A percentile compares a stretch with the other conserved stretches of the same genome.
Conservation (phyloP, 2,329 filamentous ascomycete genomes). For the Lecanoromycetidae sp. region DNA sequence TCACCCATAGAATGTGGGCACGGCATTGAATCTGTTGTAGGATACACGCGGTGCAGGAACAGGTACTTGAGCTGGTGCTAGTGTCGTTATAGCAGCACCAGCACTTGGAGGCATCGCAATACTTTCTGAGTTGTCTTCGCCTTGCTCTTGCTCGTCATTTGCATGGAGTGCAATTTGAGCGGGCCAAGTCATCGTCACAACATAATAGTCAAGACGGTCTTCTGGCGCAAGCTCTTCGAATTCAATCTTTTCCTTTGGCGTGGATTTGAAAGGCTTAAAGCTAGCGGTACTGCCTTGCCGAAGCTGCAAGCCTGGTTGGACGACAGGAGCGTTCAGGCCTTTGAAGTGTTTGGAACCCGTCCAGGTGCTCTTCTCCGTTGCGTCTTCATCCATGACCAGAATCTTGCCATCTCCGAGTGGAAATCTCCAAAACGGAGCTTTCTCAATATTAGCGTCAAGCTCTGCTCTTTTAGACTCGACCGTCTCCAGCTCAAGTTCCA, state of each 20-base stretch:
- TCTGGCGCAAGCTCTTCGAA: not conserved
- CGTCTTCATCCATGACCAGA: conserved; percentile 5
- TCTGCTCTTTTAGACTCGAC: conserved; percentile 20
- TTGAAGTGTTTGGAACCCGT: conserved; percentile 9
- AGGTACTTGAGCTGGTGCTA: not conserved
- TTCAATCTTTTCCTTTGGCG: not conserved
- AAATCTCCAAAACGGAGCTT: conserved; percentile 21
- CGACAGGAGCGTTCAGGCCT: not conserved
- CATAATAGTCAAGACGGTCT: conserved; percentile 9
- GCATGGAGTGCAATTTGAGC: not conserved
- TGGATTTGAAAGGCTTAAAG: not conserved
- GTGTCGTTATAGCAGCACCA: not conserved
- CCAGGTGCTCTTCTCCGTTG: conserved; percentile 8
- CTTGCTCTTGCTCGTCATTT: not conserved
- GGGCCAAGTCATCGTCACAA: conserved; percentile 4
- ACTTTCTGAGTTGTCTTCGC: not conserved
- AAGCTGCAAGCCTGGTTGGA: not conserved
- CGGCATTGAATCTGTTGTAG: conserved; percentile 4
- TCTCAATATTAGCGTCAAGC: conserved; percentile 20
- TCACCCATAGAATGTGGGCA: conserved; percentile 10
- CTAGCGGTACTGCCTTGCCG: conserved; percentile 5
- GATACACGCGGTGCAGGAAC: not conserved
- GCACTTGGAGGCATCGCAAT: not conserved
- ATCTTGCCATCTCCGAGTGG: conserved; percentile 13
- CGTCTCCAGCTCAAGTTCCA: conserved; percentile 25